Evolutionary conservation across 306 rosid species (phyloP).

Genomic region (Prinsepia uniflora): DNA sequence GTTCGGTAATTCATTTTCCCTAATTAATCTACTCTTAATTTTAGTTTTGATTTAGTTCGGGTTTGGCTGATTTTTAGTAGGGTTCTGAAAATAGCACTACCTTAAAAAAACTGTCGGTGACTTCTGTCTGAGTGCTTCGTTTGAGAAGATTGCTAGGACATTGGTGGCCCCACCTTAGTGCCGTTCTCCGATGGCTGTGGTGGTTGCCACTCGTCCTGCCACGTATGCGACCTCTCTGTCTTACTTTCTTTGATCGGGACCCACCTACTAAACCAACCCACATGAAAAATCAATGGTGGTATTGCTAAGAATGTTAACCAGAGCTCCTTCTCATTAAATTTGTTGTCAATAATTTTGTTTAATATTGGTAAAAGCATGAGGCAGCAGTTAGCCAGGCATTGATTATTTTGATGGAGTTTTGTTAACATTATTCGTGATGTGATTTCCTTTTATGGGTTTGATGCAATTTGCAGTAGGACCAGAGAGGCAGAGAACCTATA

Average conservation of each 20-base stretch:
- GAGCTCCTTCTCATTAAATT: no score
- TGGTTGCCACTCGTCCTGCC: conserved; percentile 31
- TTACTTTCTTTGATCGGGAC: conserved; percentile 14
- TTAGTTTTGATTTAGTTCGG: conserved; percentile 2
- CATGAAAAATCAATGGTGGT: conserved; percentile 2
- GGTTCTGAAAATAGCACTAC: conserved; percentile 17
- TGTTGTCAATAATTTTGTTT: no score
- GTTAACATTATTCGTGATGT: background rate
- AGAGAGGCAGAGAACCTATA: background rate
- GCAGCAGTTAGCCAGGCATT: no score
- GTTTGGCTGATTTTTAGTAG: background rate
- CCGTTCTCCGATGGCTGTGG: conserved; percentile 17
- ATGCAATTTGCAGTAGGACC: background rate
- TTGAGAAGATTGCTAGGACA: conserved; percentile 21
- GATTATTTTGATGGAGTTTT: no score
- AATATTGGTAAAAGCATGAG: no score
- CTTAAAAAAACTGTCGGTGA: conserved; percentile 58
- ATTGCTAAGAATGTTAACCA: background rate
- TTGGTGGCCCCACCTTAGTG: conserved; percentile 30
- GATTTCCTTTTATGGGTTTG: background rate
- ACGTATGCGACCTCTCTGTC: conserved; percentile 23
- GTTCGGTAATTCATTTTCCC: conserved; percentile 46
- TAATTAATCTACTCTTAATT: background rate
- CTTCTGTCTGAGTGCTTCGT: background rate
- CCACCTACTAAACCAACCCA: background rate